These are phyloP conservation scores for Tetrahymena thermophila DNA, from an alignment of 73 alveolate genomes.

Conservation along the genomic window DNA sequence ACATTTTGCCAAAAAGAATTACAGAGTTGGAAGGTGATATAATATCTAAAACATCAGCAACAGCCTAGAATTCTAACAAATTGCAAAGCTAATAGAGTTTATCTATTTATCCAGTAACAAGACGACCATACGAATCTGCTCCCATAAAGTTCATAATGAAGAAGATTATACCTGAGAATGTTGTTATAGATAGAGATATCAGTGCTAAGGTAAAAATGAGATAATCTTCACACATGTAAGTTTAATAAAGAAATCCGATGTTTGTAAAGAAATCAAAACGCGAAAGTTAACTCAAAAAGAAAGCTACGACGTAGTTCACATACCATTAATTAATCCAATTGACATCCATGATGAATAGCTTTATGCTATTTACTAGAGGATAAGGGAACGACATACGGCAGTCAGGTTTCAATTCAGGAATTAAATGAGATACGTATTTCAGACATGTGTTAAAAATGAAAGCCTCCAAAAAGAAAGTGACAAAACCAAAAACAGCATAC, in stretches of 20 bases:
- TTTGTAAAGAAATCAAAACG: background rate
- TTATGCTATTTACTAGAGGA: background rate
- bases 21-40: background rate
- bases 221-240: background rate
- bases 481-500: background rate
- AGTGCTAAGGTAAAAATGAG: background rate
- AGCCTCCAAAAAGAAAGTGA: background rate
- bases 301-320: background rate
- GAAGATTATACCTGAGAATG: background rate
- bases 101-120: background rate
- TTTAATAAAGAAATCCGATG: background rate
- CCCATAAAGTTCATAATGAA: background rate
- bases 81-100: background rate
- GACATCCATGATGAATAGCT: background rate
- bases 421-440: background rate
- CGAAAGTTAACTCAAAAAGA: background rate
- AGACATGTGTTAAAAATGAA: background rate
- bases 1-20: background rate
- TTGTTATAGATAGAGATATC: background rate
- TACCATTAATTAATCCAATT: background rate
- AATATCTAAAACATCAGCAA: background rate
- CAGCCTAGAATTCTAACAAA: background rate
- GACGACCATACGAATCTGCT: background rate
- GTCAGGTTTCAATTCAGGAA: background rate
- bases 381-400: background rate